Conservation (phyloP, 2,329 filamentous ascomycete species). For the Gaeumannomyces tritici region DNA sequence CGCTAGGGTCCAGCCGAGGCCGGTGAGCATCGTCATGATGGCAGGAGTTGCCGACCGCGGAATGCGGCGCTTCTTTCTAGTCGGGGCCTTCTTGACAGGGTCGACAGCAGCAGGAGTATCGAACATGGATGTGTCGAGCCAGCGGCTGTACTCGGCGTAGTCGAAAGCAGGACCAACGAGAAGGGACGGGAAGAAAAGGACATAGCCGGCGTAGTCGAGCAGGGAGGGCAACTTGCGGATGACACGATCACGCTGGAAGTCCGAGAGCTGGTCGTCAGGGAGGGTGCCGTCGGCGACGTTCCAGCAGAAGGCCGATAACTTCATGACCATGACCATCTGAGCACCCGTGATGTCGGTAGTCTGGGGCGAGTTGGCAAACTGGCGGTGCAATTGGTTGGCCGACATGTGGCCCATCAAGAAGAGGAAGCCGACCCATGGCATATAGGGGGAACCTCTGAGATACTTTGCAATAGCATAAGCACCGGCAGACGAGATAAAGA, state of each 20-base stretch:
- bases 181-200: slow-evolving; percentile 89
- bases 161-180: slow-evolving; percentile 91
- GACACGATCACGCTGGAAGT: slow-evolving; percentile 75
- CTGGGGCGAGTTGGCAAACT: slow-evolving; percentile 53
- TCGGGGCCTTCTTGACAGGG: slow-evolving; percentile 74
- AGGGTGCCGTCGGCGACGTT: slow-evolving; percentile 89
- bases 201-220: slow-evolving; percentile 80
- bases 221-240: slow-evolving; percentile 64
- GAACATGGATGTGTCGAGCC: slow-evolving; percentile 94
- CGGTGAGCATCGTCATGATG: slow-evolving; percentile 61
- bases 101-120: slow-evolving; percentile 74
- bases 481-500: slow-evolving; percentile 69
- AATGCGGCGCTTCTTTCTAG: slow-evolving; percentile 83
- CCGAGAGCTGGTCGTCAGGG: slow-evolving; percentile 69
- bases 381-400: slow-evolving; percentile 75
- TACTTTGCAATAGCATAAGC: slow-evolving; percentile 78
- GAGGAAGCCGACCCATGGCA: slow-evolving; percentile 94
- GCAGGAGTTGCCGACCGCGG: slow-evolving; percentile 85
- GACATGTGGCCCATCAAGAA: slow-evolving; percentile 97
- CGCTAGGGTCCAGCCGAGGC: slow-evolving; percentile 67
- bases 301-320: slow-evolving; percentile 94
- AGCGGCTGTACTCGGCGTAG: slow-evolving; percentile 82
- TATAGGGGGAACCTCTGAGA: slow-evolving; percentile 71
- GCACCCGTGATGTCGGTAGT: slow-evolving; percentile 84
- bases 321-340: slow-evolving; percentile 98